Evolutionary conservation across 2,329 filamentous ascomycete genomes (phyloP).

Genomic region (Nigrospora oryzae): DNA sequence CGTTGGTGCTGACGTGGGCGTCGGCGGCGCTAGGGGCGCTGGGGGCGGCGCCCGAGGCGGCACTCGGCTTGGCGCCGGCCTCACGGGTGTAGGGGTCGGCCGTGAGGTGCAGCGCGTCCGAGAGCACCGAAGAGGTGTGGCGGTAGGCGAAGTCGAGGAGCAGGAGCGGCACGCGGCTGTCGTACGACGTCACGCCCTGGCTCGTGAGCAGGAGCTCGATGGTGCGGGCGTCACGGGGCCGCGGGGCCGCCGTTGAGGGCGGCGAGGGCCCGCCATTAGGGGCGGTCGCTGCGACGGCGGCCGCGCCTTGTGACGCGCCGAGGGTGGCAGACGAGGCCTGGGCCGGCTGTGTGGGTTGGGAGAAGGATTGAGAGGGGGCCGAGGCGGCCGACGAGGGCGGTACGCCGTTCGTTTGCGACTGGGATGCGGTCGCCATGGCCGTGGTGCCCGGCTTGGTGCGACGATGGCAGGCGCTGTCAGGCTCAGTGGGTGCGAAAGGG

Average conservation of each 20-base stretch:
- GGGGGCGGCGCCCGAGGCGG: constrained; percentile 38
- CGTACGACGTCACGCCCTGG: constrained; percentile 71
- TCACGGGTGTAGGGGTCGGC: constrained; percentile 59
- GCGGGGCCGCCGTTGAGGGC: constrained; percentile 33
- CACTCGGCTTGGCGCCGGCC: constrained; percentile 43
- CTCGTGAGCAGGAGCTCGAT: constrained; percentile 73
- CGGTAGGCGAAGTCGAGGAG: constrained; percentile 84
- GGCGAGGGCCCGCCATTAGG: constrained; percentile 18
- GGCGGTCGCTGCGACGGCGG: constrained; percentile 11
- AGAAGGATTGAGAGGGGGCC: constrained; percentile 17
- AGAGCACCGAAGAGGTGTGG: constrained; percentile 64
- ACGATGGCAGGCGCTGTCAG: no score
- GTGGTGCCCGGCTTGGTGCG: background rate
- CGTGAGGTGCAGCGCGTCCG: constrained; percentile 60
- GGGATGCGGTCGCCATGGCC: constrained; percentile 21
- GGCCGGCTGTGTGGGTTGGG: constrained; percentile 15
- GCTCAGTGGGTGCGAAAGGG: no score
- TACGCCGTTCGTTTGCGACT: constrained; percentile 46
- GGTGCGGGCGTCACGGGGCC: constrained; percentile 70
- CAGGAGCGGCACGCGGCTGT: constrained; percentile 72
- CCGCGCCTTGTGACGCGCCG: constrained; percentile 11
- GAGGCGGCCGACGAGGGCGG: constrained; percentile 26
- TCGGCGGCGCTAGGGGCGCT: constrained; percentile 37
- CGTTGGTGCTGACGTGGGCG: constrained; percentile 54
- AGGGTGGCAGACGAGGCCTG: constrained; percentile 23